Evolutionary conservation across 2,329 filamentous ascomycete genomes (phyloP), one percentile per base, ranked within the genome.

Genomic region (Alternaria viburni): DNA sequence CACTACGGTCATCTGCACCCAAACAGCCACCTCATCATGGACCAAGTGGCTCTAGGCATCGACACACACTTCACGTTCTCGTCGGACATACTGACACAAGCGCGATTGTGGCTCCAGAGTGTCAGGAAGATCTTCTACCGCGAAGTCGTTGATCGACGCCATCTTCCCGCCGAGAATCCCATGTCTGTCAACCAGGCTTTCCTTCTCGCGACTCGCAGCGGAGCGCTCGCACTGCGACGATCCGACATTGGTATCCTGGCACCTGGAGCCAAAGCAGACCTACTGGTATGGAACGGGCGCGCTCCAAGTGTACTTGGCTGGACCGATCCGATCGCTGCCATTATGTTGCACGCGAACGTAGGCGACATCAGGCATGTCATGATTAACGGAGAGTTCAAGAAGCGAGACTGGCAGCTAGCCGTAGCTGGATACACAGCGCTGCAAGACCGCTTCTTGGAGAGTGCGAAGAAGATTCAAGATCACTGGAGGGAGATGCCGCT

Each of bases 101-200:
- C 86, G 2, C 82, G 86, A 2, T 68, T 88, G 11, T 88, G 85
- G 86, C 78, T 88, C 2, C 86, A 87, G 70, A 75, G 71, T 7
- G 78, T 77, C 0, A 80, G 86, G 3, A 77, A 78, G 21, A 68
- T 69, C 7, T 72, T 82, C 15, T 86, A 80, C 70, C 64, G 74
- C 43, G 68, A 81, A 13, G 76, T 83, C 0, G 67, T 86, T 10
- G 66, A 78, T 0, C 66, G 70, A 1, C 84, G 82, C 79, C 62
- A 80, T 13, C 68, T 88, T 3, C 85, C 86, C 0, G 65, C 65
- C 3, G 81, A 75, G 25, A 87, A 81, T 61, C 85, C 86, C 8
- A 86, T 88, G 83, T 83, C 80, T 8, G 85, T 80, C 3, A 77
- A 82, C 30, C 86, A 89, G 69, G 86, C 86, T 0, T 89, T 89